Conservation (phyloP, 257 asterid species). For the Galeopsis tetrahit region DNA sequence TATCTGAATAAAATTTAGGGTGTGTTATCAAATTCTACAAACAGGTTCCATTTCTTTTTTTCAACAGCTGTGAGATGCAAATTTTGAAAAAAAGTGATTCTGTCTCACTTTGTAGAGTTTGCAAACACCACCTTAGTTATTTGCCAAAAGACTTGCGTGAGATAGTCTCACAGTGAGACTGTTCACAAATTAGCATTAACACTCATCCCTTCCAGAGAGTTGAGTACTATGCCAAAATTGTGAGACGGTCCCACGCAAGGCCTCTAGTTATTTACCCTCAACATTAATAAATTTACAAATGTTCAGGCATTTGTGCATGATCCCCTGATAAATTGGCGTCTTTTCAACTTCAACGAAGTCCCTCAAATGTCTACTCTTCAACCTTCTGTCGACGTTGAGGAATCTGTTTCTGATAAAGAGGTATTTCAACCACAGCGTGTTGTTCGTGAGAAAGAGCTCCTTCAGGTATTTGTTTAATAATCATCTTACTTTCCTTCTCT, state of each 20-base stretch:
- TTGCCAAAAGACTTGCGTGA: no score
- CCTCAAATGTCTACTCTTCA: conserved; percentile 88
- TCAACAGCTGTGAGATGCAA: no score
- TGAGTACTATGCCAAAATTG: no score
- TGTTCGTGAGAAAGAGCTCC: conserved; percentile 91
- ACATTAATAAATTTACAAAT: neutral
- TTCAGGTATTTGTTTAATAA: conserved; percentile 58
- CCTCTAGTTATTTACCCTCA: neutral
- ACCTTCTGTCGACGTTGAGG: conserved; percentile 68
- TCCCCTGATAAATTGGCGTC: conserved; percentile 98
- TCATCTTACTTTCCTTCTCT: neutral
- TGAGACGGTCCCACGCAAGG: no score
- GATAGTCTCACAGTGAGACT: no score
- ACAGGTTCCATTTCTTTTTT: no score
- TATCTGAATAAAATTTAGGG: neutral
- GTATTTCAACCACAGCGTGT: conserved; percentile 86
- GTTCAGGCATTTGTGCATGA: conserved; percentile 98
- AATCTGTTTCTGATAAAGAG: conserved; percentile 62
- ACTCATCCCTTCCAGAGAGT: no score
- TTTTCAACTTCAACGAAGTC: conserved; percentile 96
- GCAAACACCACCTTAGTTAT: no score
- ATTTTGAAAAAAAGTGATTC: no score
- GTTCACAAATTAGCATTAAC: no score
- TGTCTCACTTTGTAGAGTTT: no score
- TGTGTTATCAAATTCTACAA: no score